Percentiles rank a stretch among this genome's conserved stretches.
These are phyloP conservation scores for Smittium culicis DNA, from an alignment of 371 early-diverging fungal genomes.

Conservation along the genomic window DNA sequence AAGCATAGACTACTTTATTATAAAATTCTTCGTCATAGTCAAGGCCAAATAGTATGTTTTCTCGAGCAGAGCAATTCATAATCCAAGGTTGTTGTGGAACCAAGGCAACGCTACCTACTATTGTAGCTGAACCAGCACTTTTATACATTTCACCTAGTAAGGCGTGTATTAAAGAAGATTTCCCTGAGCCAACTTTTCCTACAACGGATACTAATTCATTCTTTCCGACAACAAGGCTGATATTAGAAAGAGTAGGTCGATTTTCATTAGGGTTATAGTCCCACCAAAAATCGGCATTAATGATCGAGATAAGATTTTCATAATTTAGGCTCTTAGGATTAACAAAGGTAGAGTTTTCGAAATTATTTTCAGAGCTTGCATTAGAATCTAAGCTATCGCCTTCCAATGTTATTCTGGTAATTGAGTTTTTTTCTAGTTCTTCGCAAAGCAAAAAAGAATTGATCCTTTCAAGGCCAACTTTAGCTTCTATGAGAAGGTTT, in stretches of 20 bases:
- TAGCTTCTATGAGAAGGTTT: background rate
- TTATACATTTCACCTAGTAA: constrained; percentile 81
- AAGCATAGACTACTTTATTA: constrained; percentile 24
- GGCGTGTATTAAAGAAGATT: constrained; percentile 68
- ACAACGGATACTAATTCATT: constrained; percentile 61
- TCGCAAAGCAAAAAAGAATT: background rate
- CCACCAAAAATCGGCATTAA: constrained; percentile 30
- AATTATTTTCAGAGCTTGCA: background rate
- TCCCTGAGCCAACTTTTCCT: constrained; percentile 81
- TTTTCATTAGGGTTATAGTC: constrained; percentile 18
- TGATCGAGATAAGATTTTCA: constrained; percentile 1
- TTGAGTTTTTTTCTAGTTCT: background rate
- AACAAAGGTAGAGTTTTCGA: background rate
- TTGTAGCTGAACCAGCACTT: constrained; percentile 39
- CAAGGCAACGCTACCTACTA: constrained; percentile 47
- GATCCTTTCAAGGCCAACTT: background rate
- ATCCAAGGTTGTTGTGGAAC: constrained; percentile 41
- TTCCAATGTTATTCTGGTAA: background rate
- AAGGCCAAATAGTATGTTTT: constrained; percentile 46
- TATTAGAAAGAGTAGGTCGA: constrained; percentile 33
- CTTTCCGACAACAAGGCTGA: constrained; percentile 45
- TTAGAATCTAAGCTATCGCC: background rate
- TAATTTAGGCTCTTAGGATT: background rate
- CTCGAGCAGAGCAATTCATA: constrained; percentile 35
- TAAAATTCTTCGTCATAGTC: constrained; percentile 33